phyloP scores from a whole-genome alignment of 164 flowering plant species.

The Cinnamomum chago region DNA sequence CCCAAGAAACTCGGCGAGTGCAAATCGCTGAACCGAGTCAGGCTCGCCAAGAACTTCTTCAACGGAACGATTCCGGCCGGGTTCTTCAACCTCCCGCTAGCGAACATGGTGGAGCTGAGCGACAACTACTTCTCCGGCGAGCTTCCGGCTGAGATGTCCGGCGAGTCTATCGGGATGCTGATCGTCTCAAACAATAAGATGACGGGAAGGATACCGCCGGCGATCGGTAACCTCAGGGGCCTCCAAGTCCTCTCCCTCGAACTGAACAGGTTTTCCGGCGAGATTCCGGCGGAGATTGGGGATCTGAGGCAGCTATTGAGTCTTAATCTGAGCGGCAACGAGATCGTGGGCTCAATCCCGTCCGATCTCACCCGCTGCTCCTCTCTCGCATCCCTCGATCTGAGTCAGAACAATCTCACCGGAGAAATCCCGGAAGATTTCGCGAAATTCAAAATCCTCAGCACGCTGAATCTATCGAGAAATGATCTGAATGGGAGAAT shows the following conservation, averaged over 20 bases:
- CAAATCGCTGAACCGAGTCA: slow-evolving; percentile 49
- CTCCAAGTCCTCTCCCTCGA: slow-evolving; percentile 46
- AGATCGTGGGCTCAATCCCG: slow-evolving; percentile 62
- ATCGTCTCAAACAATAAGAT: slow-evolving; percentile 49
- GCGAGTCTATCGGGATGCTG: slow-evolving; percentile 31
- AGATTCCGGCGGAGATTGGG: slow-evolving; percentile 53
- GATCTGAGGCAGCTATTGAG: slow-evolving; percentile 30
- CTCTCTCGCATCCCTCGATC: slow-evolving; percentile 45
- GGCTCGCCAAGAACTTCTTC: slow-evolving; percentile 48
- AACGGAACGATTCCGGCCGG: slow-evolving; percentile 73
- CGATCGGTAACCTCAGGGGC: slow-evolving; percentile 40
- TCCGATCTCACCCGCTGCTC: slow-evolving; percentile 25
- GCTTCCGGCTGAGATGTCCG: slow-evolving; percentile 53
- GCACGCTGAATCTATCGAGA: slow-evolving; percentile 51
- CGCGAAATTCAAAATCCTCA: slow-evolving; percentile 32
- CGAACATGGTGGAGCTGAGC: slow-evolving; percentile 41
- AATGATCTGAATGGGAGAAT: slow-evolving; percentile 58
- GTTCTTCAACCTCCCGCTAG: slow-evolving; percentile 53
- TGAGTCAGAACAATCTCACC: slow-evolving; percentile 54
- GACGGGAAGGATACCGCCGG: slow-evolving; percentile 58
- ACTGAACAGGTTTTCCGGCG: slow-evolving; percentile 47
- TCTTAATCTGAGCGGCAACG: slow-evolving; percentile 52
- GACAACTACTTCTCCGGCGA: slow-evolving; percentile 69
- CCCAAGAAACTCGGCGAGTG: slow-evolving; percentile 79
- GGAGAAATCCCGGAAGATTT: slow-evolving; percentile 53